Percentiles rank a stretch among this genome's conserved stretches.
phyloP scores from a whole-genome alignment of 352 stramenopile species.

The Phytopythium sindhum region DNA sequence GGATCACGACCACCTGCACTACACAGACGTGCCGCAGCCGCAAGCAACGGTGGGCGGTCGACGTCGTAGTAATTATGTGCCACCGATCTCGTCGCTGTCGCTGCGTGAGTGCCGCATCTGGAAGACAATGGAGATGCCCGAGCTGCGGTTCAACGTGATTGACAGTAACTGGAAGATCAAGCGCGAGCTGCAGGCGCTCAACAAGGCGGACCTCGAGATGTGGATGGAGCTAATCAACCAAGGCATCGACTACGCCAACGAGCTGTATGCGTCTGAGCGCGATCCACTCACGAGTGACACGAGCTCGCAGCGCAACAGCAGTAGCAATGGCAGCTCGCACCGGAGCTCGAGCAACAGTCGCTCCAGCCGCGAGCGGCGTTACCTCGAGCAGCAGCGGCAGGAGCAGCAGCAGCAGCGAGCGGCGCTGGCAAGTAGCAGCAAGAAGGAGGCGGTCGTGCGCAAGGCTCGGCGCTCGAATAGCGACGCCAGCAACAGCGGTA shows the following conservation, averaged over 20 bases:
- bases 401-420: constrained; percentile 15
- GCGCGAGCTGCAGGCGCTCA: constrained; percentile 65
- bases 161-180: constrained; percentile 82
- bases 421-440: constrained; percentile 4
- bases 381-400: constrained; percentile 14
- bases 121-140: constrained; percentile 86
- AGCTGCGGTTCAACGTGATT: constrained; percentile 75
- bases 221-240: constrained; percentile 79
- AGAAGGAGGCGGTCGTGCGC: constrained; percentile 17
- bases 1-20: constrained; percentile 69
- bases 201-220: constrained; percentile 50
- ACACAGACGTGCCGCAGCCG: constrained; percentile 44
- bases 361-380: constrained; percentile 19
- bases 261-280: constrained; percentile 29
- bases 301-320: constrained; percentile 29
- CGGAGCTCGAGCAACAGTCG: constrained; percentile 27
- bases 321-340: constrained; percentile 19
- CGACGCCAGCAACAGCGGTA: constrained; percentile 8
- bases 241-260: constrained; percentile 74
- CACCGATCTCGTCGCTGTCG: constrained; percentile 53
- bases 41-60: constrained; percentile 7
- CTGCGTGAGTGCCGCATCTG: constrained; percentile 76
- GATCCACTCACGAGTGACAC: constrained; percentile 13
- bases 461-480: constrained; percentile 23
- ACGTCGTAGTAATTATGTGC: constrained; percentile 15